A percentile compares a stretch with the other conserved stretches of the same genome.
These are phyloP conservation scores for Starmera dryadoides DNA, from an alignment of 805 yeast genomes.

Conservation along the genomic window DNA sequence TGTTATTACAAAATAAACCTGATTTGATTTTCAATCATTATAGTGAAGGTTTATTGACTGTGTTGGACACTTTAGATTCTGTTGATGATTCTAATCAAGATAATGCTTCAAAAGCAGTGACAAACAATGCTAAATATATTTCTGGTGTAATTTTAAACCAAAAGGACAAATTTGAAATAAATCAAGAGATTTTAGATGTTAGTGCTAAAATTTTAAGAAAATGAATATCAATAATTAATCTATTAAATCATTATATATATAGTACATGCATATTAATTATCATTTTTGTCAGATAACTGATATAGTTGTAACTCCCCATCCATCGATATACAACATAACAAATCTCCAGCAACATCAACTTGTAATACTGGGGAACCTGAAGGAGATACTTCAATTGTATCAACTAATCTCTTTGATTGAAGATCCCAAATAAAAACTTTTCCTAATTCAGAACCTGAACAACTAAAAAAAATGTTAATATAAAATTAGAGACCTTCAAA, in stretches of 20 bases:
- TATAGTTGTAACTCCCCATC: neutral
- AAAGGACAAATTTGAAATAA: neutral
- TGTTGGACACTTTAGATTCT: slow-evolving; percentile 7
- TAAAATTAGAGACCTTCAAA: neutral
- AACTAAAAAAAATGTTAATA: slow-evolving; percentile 16
- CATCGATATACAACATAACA: slow-evolving; percentile 1
- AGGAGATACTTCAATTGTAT: slow-evolving; percentile 3
- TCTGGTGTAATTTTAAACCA: slow-evolving; percentile 5
- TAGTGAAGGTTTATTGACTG: slow-evolving; percentile 3
- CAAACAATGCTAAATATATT: slow-evolving; percentile 16
- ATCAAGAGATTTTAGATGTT: neutral
- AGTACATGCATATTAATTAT: neutral
- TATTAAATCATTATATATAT: neutral
- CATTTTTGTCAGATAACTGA: slow-evolving; percentile 1
- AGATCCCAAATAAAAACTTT: slow-evolving; percentile 59
- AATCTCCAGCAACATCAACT: slow-evolving; percentile 11
- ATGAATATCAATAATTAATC: too few species aligned
- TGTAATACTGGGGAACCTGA: slow-evolving; percentile 11
- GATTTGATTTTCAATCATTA: slow-evolving; percentile 6
- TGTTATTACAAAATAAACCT: slow-evolving; percentile 12
- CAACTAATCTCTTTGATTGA: slow-evolving; percentile 45
- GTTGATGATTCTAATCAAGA: neutral
- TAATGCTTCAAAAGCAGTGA: slow-evolving; percentile 5
- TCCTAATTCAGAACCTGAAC: slow-evolving; percentile 55
- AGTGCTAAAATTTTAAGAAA: neutral